Percentiles rank a stretch among this genome's conserved stretches.
Conservation (phyloP, 805 yeast species). For the Metschnikowia matae region DNA sequence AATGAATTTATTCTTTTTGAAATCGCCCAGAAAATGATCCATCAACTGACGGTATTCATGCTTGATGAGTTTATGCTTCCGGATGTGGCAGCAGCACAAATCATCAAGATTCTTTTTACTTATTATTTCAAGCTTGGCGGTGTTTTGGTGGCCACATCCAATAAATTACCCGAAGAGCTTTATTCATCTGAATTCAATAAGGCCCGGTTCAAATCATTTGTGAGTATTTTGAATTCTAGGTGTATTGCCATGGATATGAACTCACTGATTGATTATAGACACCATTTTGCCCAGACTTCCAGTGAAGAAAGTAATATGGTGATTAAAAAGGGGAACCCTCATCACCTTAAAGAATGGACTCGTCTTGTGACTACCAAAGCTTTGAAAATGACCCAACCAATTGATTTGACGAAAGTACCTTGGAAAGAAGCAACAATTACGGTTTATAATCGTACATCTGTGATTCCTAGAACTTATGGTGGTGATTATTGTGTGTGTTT, state of each 20-base stretch:
- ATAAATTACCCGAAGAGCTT: conserved; percentile 66
- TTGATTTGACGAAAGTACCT: conserved; percentile 11
- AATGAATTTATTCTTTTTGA: conserved; percentile 64
- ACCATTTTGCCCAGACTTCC: conserved; percentile 20
- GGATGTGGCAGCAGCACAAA: conserved; percentile 70
- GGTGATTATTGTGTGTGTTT: conserved; percentile 29
- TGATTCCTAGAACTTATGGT: conserved; percentile 40
- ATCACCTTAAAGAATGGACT: conserved; percentile 33
- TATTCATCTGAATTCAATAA: conserved; percentile 63
- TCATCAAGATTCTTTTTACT: conserved; percentile 59
- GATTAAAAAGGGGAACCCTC: conserved; percentile 21
- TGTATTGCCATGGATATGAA: conserved; percentile 63
- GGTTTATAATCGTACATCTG: conserved; percentile 55
- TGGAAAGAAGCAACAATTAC: conserved; percentile 29
- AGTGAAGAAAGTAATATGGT: conserved; percentile 29
- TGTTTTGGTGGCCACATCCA: conserved; percentile 69
- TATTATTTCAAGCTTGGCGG: conserved; percentile 73
- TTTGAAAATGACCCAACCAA: conserved; percentile 8
- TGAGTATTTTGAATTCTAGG: conserved; percentile 51
- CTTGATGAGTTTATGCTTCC: conserved; percentile 77
- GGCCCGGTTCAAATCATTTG: conserved; percentile 53
- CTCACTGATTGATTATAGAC: conserved; percentile 54
- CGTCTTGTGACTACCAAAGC: conserved; percentile 24
- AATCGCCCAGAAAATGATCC: conserved; percentile 60
- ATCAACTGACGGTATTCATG: conserved; percentile 53